Evolutionary conservation across 768 basidiomycete species (phyloP).

Genomic region (Steccherinum ochraceum): DNA sequence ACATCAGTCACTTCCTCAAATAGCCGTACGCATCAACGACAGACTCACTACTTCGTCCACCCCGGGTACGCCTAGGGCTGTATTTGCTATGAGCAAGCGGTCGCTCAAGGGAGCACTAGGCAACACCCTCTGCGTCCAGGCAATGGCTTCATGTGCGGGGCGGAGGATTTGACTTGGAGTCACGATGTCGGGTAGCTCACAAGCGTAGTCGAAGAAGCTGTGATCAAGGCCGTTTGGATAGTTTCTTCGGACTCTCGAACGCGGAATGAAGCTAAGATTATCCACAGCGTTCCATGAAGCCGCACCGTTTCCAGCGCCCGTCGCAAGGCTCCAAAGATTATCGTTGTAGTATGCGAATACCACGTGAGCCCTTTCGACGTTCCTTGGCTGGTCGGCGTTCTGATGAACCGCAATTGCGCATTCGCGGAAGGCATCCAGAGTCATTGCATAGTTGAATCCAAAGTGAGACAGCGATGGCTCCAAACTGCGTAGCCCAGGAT

Average conservation of each 20-base stretch:
- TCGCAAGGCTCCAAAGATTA: conserved; percentile 24
- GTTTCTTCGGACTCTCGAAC: conserved; percentile 18
- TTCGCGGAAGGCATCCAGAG: conserved; percentile 28
- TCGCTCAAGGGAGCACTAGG: conserved; percentile 24
- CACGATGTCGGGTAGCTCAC: conserved; percentile 27
- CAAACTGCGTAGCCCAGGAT: conserved; percentile 22
- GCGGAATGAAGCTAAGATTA: conserved; percentile 34
- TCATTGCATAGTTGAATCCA: conserved; percentile 27
- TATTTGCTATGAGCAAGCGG: conserved; percentile 28
- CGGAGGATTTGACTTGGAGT: conserved; percentile 33
- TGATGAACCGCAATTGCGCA: conserved; percentile 30
- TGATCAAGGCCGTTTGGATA: conserved; percentile 4
- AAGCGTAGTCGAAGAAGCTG: conserved; percentile 15
- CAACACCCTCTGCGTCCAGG: conserved; percentile 44
- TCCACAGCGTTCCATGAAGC: conserved; percentile 27
- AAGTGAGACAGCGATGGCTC: conserved; percentile 21
- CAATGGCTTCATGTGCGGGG: conserved; percentile 31
- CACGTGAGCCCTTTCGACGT: conserved; percentile 20
- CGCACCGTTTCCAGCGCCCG: not conserved
- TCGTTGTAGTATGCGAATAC: conserved; percentile 31
- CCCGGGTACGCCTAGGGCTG: conserved; percentile 33
- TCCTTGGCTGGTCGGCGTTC: conserved; percentile 13
- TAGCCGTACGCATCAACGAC: too few species aligned
- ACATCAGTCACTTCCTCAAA: not conserved
- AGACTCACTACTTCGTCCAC: conserved; percentile 38